These are phyloP conservation scores for Aegilops tauschii DNA, from an alignment of 176 grass and related monocot species.

Conservation along the genomic window DNA sequence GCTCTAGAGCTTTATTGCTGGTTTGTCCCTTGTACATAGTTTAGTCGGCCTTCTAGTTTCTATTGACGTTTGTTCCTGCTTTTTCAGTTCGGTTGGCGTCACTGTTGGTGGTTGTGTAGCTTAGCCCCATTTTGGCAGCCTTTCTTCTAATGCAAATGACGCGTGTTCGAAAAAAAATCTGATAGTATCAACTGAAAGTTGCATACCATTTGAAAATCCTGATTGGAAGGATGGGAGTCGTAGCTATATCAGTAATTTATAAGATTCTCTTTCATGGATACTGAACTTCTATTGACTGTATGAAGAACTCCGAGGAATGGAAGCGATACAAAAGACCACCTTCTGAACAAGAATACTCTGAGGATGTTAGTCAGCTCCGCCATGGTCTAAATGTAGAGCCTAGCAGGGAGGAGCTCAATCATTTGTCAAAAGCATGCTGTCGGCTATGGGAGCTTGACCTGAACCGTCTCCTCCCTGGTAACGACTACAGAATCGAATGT, in stretches of 20 bases:
- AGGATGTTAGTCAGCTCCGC: conserved; percentile 42
- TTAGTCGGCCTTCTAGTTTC: too few relatives aligned
- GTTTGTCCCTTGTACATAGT: too few relatives aligned
- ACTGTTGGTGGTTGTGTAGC: too few relatives aligned
- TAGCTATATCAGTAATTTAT: neutral
- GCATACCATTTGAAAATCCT: too few relatives aligned
- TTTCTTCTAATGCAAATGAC: too few relatives aligned
- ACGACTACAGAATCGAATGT: conserved; percentile 75
- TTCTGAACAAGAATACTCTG: conserved; percentile 75
- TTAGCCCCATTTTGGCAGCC: too few relatives aligned
- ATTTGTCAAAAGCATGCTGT: conserved; percentile 68
- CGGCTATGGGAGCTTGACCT: conserved; percentile 78
- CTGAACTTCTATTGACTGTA: conserved; percentile 3
- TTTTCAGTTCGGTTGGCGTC: too few relatives aligned
- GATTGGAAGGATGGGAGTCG: too few relatives aligned
- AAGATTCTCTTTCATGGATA: conserved; percentile 11
- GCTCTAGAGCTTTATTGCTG: too few relatives aligned
- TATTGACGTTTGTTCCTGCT: too few relatives aligned
- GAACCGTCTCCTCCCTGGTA: conserved; percentile 74
- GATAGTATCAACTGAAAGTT: too few relatives aligned
- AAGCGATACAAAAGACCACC: conserved; percentile 59
- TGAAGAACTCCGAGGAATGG: conserved; percentile 71
- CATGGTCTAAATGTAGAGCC: conserved; percentile 63
- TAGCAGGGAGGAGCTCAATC: conserved; percentile 69
- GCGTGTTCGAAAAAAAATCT: too few relatives aligned